Evolutionary conservation across 768 basidiomycete genomes (phyloP).

Genomic region (Gymnopilus dilepis): DNA sequence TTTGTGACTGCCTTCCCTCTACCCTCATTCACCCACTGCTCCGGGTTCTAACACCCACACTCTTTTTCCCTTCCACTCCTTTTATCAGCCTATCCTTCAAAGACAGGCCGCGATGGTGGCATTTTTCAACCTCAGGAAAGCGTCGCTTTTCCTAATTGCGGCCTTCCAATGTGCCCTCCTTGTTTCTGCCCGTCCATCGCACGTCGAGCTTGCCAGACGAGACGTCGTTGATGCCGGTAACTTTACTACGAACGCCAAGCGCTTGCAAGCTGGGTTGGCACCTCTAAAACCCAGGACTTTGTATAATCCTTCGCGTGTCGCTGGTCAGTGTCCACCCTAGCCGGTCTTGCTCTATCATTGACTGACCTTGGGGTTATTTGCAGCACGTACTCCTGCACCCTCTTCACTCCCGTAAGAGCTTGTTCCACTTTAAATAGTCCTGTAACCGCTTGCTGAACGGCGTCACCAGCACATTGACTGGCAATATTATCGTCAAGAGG

Average conservation of each 20-base stretch:
- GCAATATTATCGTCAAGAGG: not conserved
- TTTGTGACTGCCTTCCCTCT: too few species aligned
- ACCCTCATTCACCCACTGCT: too few species aligned
- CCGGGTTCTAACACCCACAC: too few species aligned
- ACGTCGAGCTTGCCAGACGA: too few species aligned
- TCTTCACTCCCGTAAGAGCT: not conserved
- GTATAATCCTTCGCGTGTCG: conserved; percentile 12
- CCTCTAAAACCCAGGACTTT: conserved; percentile 20
- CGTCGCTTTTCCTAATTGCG: too few species aligned
- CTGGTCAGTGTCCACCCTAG: conserved; percentile 1
- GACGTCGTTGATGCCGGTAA: not conserved
- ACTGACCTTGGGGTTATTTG: not conserved
- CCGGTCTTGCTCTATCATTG: not conserved
- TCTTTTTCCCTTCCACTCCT: too few species aligned
- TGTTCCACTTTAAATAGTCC: not conserved
- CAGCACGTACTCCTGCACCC: not conserved
- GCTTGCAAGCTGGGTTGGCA: conserved; percentile 19
- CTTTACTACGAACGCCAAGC: conserved; percentile 20
- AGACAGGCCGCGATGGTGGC: too few species aligned
- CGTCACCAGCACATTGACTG: too few species aligned
- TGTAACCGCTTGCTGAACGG: not conserved
- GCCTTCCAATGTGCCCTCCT: not conserved
- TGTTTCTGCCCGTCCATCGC: not conserved
- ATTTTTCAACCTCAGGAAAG: too few species aligned
- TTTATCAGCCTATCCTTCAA: too few species aligned